Percentiles rank a stretch among this genome's conserved stretches.
These are phyloP conservation scores for Lentinula guzmanii DNA, from an alignment of 768 basidiomycete genomes.

Conservation along the genomic window DNA sequence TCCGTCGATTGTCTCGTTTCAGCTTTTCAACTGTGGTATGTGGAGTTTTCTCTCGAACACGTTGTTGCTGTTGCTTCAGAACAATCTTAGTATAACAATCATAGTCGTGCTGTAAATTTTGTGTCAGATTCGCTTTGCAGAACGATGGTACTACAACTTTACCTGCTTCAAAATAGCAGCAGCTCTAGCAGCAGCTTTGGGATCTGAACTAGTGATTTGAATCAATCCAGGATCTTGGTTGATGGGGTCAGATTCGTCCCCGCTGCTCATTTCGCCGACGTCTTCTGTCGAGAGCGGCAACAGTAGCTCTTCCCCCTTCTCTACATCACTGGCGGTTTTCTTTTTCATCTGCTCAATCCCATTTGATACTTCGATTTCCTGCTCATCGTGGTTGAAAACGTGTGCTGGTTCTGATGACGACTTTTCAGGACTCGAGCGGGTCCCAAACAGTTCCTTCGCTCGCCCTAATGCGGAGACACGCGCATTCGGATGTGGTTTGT, in stretches of 20 bases:
- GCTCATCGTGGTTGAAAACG: neutral
- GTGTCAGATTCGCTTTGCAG: neutral
- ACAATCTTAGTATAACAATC: constrained; percentile 65
- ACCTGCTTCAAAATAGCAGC: constrained; percentile 90
- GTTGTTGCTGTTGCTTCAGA: constrained; percentile 25
- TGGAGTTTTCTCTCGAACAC: constrained; percentile 14
- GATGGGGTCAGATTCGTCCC: constrained; percentile 22
- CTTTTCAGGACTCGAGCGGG: neutral
- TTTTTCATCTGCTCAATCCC: neutral
- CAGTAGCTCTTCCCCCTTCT: neutral
- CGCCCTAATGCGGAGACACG: neutral
- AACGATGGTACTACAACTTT: constrained; percentile 16
- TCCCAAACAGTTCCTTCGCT: constrained; percentile 2
- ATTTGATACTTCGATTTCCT: neutral
- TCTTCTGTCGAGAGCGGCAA: constrained; percentile 2
- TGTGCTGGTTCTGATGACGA: neutral
- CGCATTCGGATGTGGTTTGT: neutral
- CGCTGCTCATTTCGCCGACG: constrained; percentile 23
- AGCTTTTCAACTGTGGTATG: constrained; percentile 27
- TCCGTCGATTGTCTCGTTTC: constrained; percentile 26
- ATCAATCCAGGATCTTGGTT: constrained; percentile 55
- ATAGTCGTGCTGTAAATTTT: constrained; percentile 63
- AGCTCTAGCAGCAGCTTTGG: constrained; percentile 84
- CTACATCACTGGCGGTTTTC: neutral
- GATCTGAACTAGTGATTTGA: constrained; percentile 80